A percentile compares a stretch with the other conserved stretches of the same genome.
Evolutionary conservation across 768 basidiomycete species (phyloP).

Genomic region (Termitomyces sp.): DNA sequence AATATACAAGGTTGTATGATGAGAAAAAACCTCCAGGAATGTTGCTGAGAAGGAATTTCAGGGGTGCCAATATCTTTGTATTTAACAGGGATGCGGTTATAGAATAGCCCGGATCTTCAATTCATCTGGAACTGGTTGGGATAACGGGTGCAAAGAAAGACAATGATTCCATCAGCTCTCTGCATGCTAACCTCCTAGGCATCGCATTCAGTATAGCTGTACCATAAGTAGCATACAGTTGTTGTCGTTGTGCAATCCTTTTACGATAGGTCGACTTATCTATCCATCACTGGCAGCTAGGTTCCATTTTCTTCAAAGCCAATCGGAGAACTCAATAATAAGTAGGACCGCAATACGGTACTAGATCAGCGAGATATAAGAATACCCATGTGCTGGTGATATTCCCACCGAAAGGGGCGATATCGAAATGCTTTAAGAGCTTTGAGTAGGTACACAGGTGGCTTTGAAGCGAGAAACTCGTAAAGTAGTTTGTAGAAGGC

Average conservation of each 20-base stretch:
- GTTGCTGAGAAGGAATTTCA: slow-evolving; percentile 44
- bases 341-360: background rate
- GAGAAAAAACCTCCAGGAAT: slow-evolving; percentile 51
- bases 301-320: slow-evolving; percentile 48
- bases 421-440: slow-evolving; percentile 38
- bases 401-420: slow-evolving; percentile 53
- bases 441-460: slow-evolving; percentile 34
- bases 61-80: slow-evolving; percentile 27
- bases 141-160: slow-evolving; percentile 54
- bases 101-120: slow-evolving; percentile 30
- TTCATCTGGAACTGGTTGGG: slow-evolving; percentile 47
- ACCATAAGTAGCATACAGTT: slow-evolving; percentile 35
- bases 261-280: slow-evolving; percentile 51
- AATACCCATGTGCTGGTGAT: slow-evolving; percentile 52
- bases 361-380: background rate
- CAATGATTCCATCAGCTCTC: slow-evolving; percentile 51
- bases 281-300: slow-evolving; percentile 53
- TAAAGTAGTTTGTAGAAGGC: background rate
- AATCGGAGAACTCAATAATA: background rate
- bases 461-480: background rate
- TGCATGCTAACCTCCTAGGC: slow-evolving; percentile 46
- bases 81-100: slow-evolving; percentile 36
- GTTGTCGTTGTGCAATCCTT: slow-evolving; percentile 38
- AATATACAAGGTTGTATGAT: slow-evolving; percentile 38
- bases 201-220: slow-evolving; percentile 40